Conservation (phyloP, 2,329 filamentous ascomycete species). For the Coniella vitis region DNA sequence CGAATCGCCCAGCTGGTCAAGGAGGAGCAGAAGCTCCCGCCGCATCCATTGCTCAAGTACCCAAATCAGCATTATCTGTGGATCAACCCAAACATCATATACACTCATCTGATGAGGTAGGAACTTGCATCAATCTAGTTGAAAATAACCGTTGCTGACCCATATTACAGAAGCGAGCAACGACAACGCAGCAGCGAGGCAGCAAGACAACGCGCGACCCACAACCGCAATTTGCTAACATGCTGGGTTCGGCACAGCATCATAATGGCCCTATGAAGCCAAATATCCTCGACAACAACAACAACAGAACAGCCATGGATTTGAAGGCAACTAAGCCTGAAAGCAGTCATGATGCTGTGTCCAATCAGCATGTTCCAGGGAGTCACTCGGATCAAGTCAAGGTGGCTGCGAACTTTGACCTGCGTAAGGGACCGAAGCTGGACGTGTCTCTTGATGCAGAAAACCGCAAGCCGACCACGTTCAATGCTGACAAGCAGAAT, state of each 20-base stretch:
- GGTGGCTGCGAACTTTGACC: too few species aligned
- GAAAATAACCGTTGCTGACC: neutral
- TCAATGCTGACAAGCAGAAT: neutral
- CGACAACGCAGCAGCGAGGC: neutral
- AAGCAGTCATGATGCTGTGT: neutral
- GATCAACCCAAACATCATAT: neutral
- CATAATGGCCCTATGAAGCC: neutral
- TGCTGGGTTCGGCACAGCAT: neutral
- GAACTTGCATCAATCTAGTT: neutral
- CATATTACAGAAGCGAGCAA: neutral
- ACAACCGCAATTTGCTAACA: neutral
- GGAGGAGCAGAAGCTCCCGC: neutral
- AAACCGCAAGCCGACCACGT: too few species aligned
- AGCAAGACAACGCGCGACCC: neutral
- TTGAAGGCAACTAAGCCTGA: neutral
- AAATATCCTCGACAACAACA: too few species aligned
- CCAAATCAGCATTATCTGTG: neutral
- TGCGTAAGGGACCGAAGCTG: too few species aligned
- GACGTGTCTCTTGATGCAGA: too few species aligned
- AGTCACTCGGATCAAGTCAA: too few species aligned
- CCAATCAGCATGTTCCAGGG: too few species aligned
- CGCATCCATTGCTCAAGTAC: neutral
- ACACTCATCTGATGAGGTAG: neutral
- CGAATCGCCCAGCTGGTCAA: neutral
- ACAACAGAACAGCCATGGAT: too few species aligned